Evolutionary conservation across 2,329 filamentous ascomycete genomes (phyloP).

Genomic region (Sphaerulina musiva): DNA sequence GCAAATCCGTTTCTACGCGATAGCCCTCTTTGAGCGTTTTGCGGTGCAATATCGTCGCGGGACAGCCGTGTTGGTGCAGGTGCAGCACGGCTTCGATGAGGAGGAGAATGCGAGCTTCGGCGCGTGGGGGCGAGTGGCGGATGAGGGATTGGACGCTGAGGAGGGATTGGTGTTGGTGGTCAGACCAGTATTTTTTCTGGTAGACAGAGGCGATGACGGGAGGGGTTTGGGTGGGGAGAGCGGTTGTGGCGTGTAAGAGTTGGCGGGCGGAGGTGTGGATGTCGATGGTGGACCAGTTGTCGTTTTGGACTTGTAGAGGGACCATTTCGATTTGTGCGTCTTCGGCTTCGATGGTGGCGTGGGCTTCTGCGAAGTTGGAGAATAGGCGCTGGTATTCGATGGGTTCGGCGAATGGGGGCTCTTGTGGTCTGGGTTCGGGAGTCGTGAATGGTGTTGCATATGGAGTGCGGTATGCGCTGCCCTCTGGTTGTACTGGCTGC

Average conservation of each 20-base stretch:
- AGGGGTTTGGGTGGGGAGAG: neutral
- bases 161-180: slow-evolving; percentile 10
- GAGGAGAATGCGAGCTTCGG: slow-evolving; percentile 16
- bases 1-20: slow-evolving; percentile 4
- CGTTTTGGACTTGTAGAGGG: neutral
- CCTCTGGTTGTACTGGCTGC: neutral
- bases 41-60: slow-evolving; percentile 4
- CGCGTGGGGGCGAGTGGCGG: neutral
- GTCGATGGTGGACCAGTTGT: slow-evolving; percentile 8
- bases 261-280: slow-evolving; percentile 7
- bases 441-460: neutral
- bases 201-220: slow-evolving; percentile 1
- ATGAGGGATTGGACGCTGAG: neutral
- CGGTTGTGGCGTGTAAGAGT: slow-evolving; percentile 8
- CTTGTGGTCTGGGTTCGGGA: neutral
- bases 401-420: neutral
- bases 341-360: neutral
- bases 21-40: slow-evolving; percentile 10
- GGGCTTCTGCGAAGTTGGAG: neutral
- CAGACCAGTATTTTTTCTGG: slow-evolving; percentile 9
- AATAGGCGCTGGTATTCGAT: neutral
- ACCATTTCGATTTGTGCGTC: neutral
- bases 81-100: slow-evolving; percentile 11
- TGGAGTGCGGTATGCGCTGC: neutral
- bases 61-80: slow-evolving; percentile 13